Percentiles rank a stretch among this genome's conserved stretches.
phyloP scores from a whole-genome alignment of 2,329 filamentous ascomycete genomes.

The Aureobasidium sp. region DNA sequence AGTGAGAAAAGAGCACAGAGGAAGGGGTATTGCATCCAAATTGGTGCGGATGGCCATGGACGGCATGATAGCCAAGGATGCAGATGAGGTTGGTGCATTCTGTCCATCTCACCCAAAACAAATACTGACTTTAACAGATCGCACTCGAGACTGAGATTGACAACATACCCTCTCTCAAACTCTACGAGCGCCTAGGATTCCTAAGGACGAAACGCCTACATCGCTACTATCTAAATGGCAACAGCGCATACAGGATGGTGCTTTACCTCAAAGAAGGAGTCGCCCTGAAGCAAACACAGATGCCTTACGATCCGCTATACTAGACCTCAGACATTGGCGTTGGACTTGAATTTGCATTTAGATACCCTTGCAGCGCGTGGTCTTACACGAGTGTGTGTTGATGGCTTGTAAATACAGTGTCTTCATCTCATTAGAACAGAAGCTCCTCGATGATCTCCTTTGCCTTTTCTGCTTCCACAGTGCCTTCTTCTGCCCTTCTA shows the following conservation, averaged over 20 bases:
- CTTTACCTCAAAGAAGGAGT: constrained; percentile 63
- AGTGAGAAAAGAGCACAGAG: constrained; percentile 71
- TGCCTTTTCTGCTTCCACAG: constrained; percentile 53
- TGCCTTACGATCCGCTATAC: constrained; percentile 13
- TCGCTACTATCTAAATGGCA: constrained; percentile 93
- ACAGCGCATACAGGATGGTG: constrained; percentile 83
- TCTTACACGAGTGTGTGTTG: neutral
- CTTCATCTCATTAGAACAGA: constrained; percentile 23
- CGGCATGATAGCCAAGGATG: constrained; percentile 73
- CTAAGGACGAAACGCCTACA: constrained; percentile 86
- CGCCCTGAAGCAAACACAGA: constrained; percentile 30
- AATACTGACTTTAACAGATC: constrained; percentile 40
- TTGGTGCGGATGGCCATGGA: constrained; percentile 88
- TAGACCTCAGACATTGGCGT: constrained; percentile 2
- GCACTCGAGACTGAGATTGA: constrained; percentile 94
- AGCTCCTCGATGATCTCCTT: constrained; percentile 46
- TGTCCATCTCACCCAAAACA: too few relatives aligned
- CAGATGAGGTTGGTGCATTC: constrained; percentile 58
- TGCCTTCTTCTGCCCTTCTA: constrained; percentile 49
- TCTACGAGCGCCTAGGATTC: constrained; percentile 91
- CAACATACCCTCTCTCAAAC: constrained; percentile 78
- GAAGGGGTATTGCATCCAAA: constrained; percentile 74
- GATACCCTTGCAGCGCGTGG: constrained; percentile 9
- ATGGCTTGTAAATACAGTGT: neutral
- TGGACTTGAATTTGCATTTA: constrained; percentile 5